These are phyloP conservation scores for Calocybe cyanea DNA, from an alignment of 768 basidiomycete genomes.

Conservation along the genomic window DNA sequence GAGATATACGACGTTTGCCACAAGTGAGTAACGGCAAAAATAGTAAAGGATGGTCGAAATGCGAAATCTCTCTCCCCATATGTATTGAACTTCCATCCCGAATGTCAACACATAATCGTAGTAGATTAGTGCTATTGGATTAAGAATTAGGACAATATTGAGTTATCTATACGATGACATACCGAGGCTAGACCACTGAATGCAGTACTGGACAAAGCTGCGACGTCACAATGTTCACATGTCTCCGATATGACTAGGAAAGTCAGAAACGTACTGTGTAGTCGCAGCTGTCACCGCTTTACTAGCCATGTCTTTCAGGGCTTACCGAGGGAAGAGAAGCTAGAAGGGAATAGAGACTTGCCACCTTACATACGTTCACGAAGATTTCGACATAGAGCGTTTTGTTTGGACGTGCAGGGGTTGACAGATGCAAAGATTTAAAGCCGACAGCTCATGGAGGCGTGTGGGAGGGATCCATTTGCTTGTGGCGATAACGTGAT, in stretches of 20 bases:
- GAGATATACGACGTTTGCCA: slow-evolving; percentile 24
- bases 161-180: background rate
- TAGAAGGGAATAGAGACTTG: background rate
- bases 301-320: background rate
- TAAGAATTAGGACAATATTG: background rate
- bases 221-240: no score
- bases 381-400: background rate
- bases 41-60: slow-evolving; percentile 23
- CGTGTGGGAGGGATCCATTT: background rate
- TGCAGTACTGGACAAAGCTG: slow-evolving; percentile 8
- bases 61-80: slow-evolving; percentile 22
- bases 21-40: background rate
- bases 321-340: background rate
- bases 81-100: slow-evolving; percentile 19
- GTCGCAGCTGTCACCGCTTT: no score
- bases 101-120: slow-evolving; percentile 27
- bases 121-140: slow-evolving; percentile 17
- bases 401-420: slow-evolving; percentile 2
- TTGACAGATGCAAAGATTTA: slow-evolving; percentile 4
- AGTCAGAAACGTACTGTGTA: no score
- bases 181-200: slow-evolving; percentile 16
- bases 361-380: background rate
- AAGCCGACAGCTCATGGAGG: background rate
- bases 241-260: no score
- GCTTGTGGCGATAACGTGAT: background rate